phyloP scores from a whole-genome alignment of 495 filamentous ascomycete genomes.

The Aspergillus kassunensis region DNA sequence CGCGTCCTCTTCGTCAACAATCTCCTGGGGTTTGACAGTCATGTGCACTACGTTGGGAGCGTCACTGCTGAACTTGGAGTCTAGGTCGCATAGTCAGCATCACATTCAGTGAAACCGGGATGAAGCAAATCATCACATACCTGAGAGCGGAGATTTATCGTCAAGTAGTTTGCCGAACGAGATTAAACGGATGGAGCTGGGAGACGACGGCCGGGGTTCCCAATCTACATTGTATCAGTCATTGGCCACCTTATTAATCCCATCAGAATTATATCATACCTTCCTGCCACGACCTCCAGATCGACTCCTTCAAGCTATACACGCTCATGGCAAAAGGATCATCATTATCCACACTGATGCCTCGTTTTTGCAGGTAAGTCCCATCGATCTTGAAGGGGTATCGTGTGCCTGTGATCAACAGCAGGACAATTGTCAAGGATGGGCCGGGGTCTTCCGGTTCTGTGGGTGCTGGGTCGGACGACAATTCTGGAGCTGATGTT shows the following conservation, averaged over 20 bases:
- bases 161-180: constrained; percentile 84
- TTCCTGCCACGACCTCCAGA: constrained; percentile 82
- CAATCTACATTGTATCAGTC: constrained; percentile 55
- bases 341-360: constrained; percentile 67
- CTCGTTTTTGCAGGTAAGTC: constrained; percentile 75
- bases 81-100: constrained; percentile 40
- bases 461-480: constrained; percentile 34
- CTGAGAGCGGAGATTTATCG: constrained; percentile 75
- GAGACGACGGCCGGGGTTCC: constrained; percentile 78
- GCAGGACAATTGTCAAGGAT: constrained; percentile 60
- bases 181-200: constrained; percentile 81
- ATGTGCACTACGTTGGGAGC: constrained; percentile 85
- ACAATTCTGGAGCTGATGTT: constrained; percentile 21
- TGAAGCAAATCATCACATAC: constrained; percentile 36
- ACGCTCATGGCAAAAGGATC: constrained; percentile 87
- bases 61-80: constrained; percentile 71
- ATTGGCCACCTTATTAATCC: not conserved
- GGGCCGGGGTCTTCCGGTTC: constrained; percentile 44
- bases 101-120: not conserved
- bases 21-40: constrained; percentile 84
- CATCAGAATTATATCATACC: constrained; percentile 34
- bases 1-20: constrained; percentile 84
- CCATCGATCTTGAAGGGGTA: constrained; percentile 86
- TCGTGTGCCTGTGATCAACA: constrained; percentile 74
- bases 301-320: constrained; percentile 88